Evolutionary conservation across 2,329 filamentous ascomycete species (phyloP).

Genomic region (Calycina herbarum): DNA sequence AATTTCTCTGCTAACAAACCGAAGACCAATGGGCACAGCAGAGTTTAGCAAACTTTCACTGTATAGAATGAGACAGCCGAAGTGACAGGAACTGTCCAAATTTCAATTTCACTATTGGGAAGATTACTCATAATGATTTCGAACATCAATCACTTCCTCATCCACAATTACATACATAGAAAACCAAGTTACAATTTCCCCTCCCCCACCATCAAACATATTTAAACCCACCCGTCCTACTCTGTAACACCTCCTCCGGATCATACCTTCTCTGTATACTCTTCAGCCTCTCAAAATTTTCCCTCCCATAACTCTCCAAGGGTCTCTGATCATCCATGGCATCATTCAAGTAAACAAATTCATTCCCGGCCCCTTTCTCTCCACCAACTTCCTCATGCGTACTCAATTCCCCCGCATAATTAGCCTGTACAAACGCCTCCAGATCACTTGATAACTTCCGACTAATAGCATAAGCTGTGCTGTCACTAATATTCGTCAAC

Average conservation of each 20-base stretch:
- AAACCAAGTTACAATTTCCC: neutral
- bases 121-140: too few relatives aligned
- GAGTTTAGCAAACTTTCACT: too few relatives aligned
- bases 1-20: too few relatives aligned
- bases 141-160: neutral
- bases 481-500: slow-evolving; percentile 27
- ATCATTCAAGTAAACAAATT: slow-evolving; percentile 41
- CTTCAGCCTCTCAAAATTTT: slow-evolving; percentile 36
- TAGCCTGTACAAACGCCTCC: slow-evolving; percentile 15
- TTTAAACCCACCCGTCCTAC: neutral
- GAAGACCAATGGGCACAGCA: too few relatives aligned
- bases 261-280: slow-evolving; percentile 37
- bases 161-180: neutral
- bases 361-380: slow-evolving; percentile 28
- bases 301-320: slow-evolving; percentile 31
- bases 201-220: neutral
- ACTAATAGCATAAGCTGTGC: slow-evolving; percentile 6
- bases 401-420: slow-evolving; percentile 25
- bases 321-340: slow-evolving; percentile 36
- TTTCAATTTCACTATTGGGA: too few relatives aligned
- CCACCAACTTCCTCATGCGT: slow-evolving; percentile 22
- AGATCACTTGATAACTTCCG: neutral
- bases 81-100: too few relatives aligned
- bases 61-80: too few relatives aligned
- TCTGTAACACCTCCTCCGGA: slow-evolving; percentile 34